Evolutionary conservation across 1,284 basidiomycete species (phyloP).

Genomic region (Boletus sp.): DNA sequence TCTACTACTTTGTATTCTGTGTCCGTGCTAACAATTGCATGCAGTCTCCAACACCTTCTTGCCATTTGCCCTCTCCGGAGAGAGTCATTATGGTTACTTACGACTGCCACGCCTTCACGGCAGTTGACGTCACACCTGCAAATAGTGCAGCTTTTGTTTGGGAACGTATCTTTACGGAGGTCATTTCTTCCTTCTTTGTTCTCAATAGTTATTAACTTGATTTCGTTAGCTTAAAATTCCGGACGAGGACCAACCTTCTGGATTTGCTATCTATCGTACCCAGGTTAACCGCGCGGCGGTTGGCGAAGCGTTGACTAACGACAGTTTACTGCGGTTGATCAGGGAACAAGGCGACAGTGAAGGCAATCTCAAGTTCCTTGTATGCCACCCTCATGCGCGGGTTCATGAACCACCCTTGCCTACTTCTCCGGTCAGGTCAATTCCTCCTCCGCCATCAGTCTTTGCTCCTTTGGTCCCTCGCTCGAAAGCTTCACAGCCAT

Average conservation of each 20-base stretch:
- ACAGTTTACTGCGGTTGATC: constrained; percentile 70
- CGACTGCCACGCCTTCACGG: constrained; percentile 76
- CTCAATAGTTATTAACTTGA: constrained; percentile 9
- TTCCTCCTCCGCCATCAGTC: constrained; percentile 48
- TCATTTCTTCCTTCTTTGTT: constrained; percentile 34
- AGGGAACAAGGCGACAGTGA: constrained; percentile 65
- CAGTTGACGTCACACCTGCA: constrained; percentile 75
- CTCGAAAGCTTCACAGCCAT: constrained; percentile 48
- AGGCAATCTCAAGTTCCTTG: constrained; percentile 78
- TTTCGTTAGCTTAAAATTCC: constrained; percentile 67
- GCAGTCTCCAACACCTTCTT: constrained; percentile 32
- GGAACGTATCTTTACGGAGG: constrained; percentile 83
- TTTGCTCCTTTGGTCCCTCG: constrained; percentile 43
- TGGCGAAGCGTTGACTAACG: constrained; percentile 65
- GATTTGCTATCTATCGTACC: constrained; percentile 80
- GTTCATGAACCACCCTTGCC: constrained; percentile 50
- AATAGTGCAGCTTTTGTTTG: constrained; percentile 70
- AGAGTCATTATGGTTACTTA: constrained; percentile 72
- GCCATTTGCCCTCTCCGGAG: constrained; percentile 29
- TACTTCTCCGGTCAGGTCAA: constrained; percentile 43
- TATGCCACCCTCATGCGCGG: constrained; percentile 58
- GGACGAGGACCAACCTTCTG: constrained; percentile 71
- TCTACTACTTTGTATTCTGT: not conserved
- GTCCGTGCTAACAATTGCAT: constrained; percentile 10
- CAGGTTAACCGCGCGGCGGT: constrained; percentile 76